Percentiles rank a stretch among this genome's conserved stretches.
phyloP scores from a whole-genome alignment of 2,329 filamentous ascomycete genomes.

The Neopestalotiopsis sp. region DNA sequence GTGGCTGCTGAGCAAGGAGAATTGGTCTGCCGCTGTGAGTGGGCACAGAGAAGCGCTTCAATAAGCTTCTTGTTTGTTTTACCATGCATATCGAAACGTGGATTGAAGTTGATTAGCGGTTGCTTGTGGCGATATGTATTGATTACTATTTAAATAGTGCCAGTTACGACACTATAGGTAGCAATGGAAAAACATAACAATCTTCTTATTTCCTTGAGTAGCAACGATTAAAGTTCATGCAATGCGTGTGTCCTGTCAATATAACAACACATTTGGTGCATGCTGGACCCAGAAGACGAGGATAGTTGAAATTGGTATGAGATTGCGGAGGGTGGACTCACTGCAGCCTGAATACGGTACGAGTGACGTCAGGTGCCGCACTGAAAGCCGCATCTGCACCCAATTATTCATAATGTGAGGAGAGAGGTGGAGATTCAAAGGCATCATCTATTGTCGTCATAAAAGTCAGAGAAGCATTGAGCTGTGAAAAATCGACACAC shows the following conservation, averaged over 20 bases:
- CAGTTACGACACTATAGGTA: too few species aligned
- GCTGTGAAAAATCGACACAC: too few species aligned
- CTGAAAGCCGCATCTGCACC: too few species aligned
- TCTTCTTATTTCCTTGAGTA: conserved; percentile 6
- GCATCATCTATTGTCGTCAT: too few species aligned
- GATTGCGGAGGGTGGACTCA: not conserved
- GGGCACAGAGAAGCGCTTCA: not conserved
- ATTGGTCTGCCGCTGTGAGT: conserved; percentile 6
- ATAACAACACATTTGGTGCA: not conserved
- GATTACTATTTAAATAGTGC: conserved; percentile 26
- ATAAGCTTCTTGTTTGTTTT: not conserved
- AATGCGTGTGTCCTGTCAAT: conserved; percentile 5
- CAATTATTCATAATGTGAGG: too few species aligned
- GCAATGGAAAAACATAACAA: too few species aligned
- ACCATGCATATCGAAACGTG: too few species aligned
- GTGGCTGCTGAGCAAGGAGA: conserved; percentile 11
- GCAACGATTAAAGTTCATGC: conserved; percentile 23
- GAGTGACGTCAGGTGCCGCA: too few species aligned
- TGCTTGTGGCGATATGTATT: conserved; percentile 21
- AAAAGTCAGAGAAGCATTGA: too few species aligned
- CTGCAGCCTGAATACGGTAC: too few species aligned
- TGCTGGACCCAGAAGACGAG: not conserved
- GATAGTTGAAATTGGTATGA: not conserved
- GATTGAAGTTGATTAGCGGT: too few species aligned
- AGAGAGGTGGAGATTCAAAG: too few species aligned